These are phyloP conservation scores for Pyrenochaeta sp. DNA, from an alignment of 2,329 filamentous ascomycete species.

Conservation along the genomic window DNA sequence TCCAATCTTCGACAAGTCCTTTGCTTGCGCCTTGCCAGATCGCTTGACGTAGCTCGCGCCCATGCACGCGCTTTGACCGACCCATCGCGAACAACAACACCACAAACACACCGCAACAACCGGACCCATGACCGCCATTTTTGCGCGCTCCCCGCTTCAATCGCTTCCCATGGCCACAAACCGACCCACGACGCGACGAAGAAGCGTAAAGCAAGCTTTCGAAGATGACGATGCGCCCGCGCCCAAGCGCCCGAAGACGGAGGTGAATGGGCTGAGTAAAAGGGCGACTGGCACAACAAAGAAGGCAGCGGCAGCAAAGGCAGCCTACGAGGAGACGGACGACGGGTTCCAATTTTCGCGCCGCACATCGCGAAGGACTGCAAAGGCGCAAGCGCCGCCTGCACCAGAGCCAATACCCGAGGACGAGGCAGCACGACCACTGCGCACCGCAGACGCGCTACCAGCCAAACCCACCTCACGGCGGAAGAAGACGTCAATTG, in stretches of 20 bases:
- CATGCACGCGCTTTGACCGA: slow-evolving; percentile 49
- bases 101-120: slow-evolving; percentile 29
- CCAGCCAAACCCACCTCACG: slow-evolving; percentile 26
- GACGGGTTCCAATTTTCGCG: slow-evolving; percentile 60
- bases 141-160: slow-evolving; percentile 54
- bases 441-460: slow-evolving; percentile 16
- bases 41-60: slow-evolving; percentile 28
- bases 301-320: slow-evolving; percentile 48
- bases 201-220: slow-evolving; percentile 56
- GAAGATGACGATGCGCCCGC: slow-evolving; percentile 56
- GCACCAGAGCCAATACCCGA: slow-evolving; percentile 42
- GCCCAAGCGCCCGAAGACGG: slow-evolving; percentile 54
- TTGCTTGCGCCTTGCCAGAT: too few relatives aligned
- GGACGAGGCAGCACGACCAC: slow-evolving; percentile 33
- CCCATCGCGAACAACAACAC: slow-evolving; percentile 22
- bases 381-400: slow-evolving; percentile 43
- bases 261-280: slow-evolving; percentile 49
- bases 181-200: slow-evolving; percentile 53
- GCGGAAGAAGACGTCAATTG: slow-evolving; percentile 39
- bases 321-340: slow-evolving; percentile 57
- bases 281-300: slow-evolving; percentile 44
- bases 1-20: background rate
- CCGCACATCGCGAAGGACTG: slow-evolving; percentile 44
- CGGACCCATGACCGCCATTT: slow-evolving; percentile 47
- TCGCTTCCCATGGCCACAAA: slow-evolving; percentile 59